A percentile compares a stretch with the other conserved stretches of the same genome.
phyloP scores from a whole-genome alignment of 768 basidiomycete genomes.

The Pleurotus tuber-regium region DNA sequence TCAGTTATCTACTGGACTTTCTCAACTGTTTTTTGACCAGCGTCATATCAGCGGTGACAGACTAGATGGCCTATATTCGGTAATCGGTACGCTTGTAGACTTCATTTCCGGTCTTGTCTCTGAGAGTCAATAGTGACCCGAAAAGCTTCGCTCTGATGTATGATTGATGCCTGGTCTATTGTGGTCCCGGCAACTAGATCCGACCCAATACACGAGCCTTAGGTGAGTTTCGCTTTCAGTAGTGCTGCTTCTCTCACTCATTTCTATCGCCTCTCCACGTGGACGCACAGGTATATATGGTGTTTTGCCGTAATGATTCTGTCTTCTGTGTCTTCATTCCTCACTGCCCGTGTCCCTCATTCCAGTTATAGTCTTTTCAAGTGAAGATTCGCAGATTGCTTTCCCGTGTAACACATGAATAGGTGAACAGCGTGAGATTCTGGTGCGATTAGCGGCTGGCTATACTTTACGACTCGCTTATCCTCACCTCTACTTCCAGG shows the following conservation, averaged over 20 bases:
- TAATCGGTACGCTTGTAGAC: not conserved
- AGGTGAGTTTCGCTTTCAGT: too few species aligned
- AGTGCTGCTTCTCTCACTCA: too few species aligned
- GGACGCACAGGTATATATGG: too few species aligned
- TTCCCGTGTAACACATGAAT: not conserved
- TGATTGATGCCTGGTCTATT: too few species aligned
- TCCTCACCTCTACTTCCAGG: constrained; percentile 4
- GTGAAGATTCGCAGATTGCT: not conserved
- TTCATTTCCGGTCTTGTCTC: not conserved
- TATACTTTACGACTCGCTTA: too few species aligned
- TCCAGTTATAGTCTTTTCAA: not conserved
- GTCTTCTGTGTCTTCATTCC: not conserved
- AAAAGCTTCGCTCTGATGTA: too few species aligned
- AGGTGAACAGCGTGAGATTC: not conserved
- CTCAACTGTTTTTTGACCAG: not conserved
- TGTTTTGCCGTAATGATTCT: too few species aligned
- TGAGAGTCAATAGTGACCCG: too few species aligned
- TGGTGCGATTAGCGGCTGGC: not conserved
- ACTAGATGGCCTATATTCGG: not conserved
- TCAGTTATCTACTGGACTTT: not conserved
- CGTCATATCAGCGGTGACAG: not conserved
- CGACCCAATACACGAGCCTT: too few species aligned
- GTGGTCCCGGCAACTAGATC: too few species aligned
- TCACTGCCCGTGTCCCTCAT: not conserved
- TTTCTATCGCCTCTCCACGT: too few species aligned